These are phyloP conservation scores for Thalia dealbata DNA, from an alignment of 176 grass and related monocot genomes.

Conservation along the genomic window DNA sequence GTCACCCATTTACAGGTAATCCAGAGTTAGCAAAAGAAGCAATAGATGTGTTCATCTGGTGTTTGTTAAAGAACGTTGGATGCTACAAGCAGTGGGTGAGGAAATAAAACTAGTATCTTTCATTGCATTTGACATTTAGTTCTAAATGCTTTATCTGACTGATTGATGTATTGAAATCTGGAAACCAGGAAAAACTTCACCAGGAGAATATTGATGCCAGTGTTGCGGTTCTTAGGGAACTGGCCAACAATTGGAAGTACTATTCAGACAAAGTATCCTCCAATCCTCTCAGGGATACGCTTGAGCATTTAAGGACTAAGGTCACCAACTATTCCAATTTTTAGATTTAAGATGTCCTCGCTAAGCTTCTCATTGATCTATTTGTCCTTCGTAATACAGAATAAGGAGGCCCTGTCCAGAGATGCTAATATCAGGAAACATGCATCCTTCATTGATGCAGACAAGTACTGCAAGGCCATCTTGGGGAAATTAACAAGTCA, in stretches of 20 bases:
- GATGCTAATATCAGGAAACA: constrained; percentile 31
- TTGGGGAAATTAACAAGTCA: constrained; percentile 44
- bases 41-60: constrained; percentile 67
- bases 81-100: constrained; percentile 84
- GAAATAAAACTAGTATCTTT: background rate
- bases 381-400: constrained; percentile 28
- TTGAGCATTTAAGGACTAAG: constrained; percentile 67
- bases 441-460: constrained; percentile 55
- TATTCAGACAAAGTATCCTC: constrained; percentile 46
- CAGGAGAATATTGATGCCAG: constrained; percentile 55
- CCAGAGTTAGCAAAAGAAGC: constrained; percentile 57
- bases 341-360: background rate
- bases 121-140: background rate
- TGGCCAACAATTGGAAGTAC: constrained; percentile 56
- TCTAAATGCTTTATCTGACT: background rate
- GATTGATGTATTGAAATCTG: background rate
- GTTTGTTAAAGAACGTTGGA: constrained; percentile 64
- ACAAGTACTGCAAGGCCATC: constrained; percentile 81
- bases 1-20: constrained; percentile 36
- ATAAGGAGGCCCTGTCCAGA: constrained; percentile 42
- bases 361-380: background rate
- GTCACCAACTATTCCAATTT: constrained; percentile 19
- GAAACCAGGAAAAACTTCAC: constrained; percentile 14
- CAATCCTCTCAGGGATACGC: constrained; percentile 51
- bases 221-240: constrained; percentile 50